These are phyloP conservation scores for Zygnema cylindricum DNA, from an alignment of 139 green algal species.

Conservation along the genomic window DNA sequence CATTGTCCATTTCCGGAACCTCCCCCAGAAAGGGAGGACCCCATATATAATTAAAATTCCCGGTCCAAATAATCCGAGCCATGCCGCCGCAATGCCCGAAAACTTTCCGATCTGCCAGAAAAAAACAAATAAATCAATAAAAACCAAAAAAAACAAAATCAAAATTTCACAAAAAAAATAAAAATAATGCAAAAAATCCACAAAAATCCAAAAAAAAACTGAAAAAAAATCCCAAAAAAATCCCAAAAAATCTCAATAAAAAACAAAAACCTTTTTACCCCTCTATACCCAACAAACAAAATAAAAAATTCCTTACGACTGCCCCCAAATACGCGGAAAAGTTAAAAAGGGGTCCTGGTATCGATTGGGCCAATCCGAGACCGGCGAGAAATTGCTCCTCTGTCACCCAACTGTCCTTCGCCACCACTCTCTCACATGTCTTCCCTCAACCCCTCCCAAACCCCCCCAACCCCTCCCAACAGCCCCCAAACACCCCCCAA, in stretches of 20 bases:
- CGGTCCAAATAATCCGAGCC: slow-evolving; percentile 88
- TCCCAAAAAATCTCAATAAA: too few relatives aligned
- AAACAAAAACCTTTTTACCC: too few relatives aligned
- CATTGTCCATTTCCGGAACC: slow-evolving; percentile 32
- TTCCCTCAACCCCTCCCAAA: too few relatives aligned
- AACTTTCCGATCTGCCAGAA: slow-evolving; percentile 28
- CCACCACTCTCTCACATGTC: not conserved
- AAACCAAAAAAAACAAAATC: too few relatives aligned
- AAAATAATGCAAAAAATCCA: too few relatives aligned
- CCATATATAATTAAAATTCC: slow-evolving; percentile 92
- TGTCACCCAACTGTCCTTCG: slow-evolving; percentile 79
- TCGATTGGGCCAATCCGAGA: slow-evolving; percentile 71
- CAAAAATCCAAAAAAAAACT: too few relatives aligned
- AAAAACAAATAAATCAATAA: too few relatives aligned
- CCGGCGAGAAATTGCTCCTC: slow-evolving; percentile 85
- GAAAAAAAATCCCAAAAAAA: too few relatives aligned
- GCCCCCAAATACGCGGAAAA: slow-evolving; percentile 92
- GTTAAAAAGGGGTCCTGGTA: slow-evolving; percentile 96
- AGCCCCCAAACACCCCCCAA: not conserved
- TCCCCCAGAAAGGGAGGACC: slow-evolving; percentile 80
- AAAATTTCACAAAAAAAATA: not conserved
- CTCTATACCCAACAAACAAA: too few relatives aligned
- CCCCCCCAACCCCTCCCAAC: too few relatives aligned
- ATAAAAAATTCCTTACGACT: slow-evolving; percentile 67
- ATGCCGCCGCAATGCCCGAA: slow-evolving; percentile 75